phyloP scores from a whole-genome alignment of 495 filamentous ascomycete species.

The Hypoxylon lienhwacheense region DNA sequence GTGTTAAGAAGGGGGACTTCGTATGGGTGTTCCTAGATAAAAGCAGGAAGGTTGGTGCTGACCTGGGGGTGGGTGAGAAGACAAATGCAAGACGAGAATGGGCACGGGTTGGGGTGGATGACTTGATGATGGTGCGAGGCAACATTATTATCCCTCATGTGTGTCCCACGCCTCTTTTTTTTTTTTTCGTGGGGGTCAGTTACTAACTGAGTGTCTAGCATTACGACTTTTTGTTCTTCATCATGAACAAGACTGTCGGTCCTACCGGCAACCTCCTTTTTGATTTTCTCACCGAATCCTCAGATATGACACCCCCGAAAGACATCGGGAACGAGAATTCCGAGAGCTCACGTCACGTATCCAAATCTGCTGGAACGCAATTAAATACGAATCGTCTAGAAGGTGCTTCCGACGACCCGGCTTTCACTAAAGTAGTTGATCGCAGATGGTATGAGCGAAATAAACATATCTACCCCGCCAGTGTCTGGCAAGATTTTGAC shows the following conservation, averaged over 20 bases:
- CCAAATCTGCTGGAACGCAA: slow-evolving; percentile 48
- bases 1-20: slow-evolving; percentile 88
- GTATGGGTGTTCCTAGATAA: slow-evolving; percentile 91
- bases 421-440: slow-evolving; percentile 92
- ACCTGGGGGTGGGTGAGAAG: slow-evolving; percentile 70
- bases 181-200: not conserved
- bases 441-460: slow-evolving; percentile 94
- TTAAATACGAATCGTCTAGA: slow-evolving; percentile 58
- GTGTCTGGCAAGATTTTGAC: slow-evolving; percentile 94
- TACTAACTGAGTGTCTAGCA: slow-evolving; percentile 65
- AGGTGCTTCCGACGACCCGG: slow-evolving; percentile 76
- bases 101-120: slow-evolving; percentile 93
- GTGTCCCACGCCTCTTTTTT: slow-evolving; percentile 43
- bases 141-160: slow-evolving; percentile 95
- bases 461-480: slow-evolving; percentile 97
- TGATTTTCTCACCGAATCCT: slow-evolving; percentile 64
- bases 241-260: slow-evolving; percentile 80
- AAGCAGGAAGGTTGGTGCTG: slow-evolving; percentile 84
- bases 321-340: slow-evolving; percentile 14
- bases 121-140: slow-evolving; percentile 89
- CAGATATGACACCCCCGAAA: slow-evolving; percentile 22
- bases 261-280: slow-evolving; percentile 74
- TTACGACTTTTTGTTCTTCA: slow-evolving; percentile 95
- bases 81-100: slow-evolving; percentile 75
- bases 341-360: slow-evolving; percentile 31